phyloP scores from a whole-genome alignment of 108 stramenopile genomes.

The Fistulifera pelliculosa region DNA sequence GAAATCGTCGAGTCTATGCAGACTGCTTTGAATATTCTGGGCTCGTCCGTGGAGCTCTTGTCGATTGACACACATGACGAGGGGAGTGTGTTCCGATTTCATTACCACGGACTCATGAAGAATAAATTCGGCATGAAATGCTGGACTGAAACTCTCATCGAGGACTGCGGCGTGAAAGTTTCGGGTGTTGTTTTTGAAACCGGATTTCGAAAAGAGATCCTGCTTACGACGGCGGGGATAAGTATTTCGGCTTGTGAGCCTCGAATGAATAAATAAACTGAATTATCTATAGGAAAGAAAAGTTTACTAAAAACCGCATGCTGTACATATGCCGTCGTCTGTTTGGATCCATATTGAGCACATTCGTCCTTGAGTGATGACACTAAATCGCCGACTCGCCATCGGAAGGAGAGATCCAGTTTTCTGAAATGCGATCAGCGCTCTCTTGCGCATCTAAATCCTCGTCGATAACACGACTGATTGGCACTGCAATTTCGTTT shows the following conservation, averaged over 20 bases:
- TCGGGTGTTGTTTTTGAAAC: constrained; percentile 82
- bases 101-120: constrained; percentile 80
- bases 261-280: too few relatives aligned
- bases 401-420: too few relatives aligned
- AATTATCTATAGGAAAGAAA: too few relatives aligned
- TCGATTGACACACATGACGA: constrained; percentile 43
- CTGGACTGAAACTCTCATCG: constrained; percentile 60
- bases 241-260: constrained; percentile 31
- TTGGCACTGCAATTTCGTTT: constrained; percentile 76
- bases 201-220: constrained; percentile 71
- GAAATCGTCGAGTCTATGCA: constrained; percentile 51
- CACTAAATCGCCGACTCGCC: too few relatives aligned
- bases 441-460: too few relatives aligned
- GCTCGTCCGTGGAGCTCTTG: constrained; percentile 54
- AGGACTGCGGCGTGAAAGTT: constrained; percentile 71
- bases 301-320: too few relatives aligned
- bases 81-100: constrained; percentile 69
- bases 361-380: too few relatives aligned
- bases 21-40: constrained; percentile 68
- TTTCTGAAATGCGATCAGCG: too few relatives aligned
- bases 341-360: too few relatives aligned
- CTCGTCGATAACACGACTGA: too few relatives aligned
- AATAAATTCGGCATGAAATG: constrained; percentile 74
- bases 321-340: too few relatives aligned
- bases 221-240: constrained; percentile 63